Base-by-base conservation (phyloP, 148 eudicot genomes). In the Heliosperma pusillum region DNA sequence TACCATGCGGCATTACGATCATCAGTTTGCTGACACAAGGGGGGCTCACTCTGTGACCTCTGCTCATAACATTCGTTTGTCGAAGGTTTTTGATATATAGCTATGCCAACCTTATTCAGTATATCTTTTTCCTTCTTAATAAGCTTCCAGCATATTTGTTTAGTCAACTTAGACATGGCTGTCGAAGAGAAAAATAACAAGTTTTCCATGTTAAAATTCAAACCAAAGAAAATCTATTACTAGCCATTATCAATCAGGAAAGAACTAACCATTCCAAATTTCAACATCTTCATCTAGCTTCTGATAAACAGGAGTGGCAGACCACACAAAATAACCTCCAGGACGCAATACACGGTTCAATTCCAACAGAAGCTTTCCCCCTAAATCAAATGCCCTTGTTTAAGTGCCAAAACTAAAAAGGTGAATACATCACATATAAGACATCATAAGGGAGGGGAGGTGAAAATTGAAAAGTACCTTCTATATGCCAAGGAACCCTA, bases 401-500 rank as follows among this genome's bases (percentile, higher is more conserved):
- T 78, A 20, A 64, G 42, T 44, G 56, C 76, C 75, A 71, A 22
- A 20, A 63, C 71, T 10, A 74, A 15, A 26, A 52, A 20, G 21
- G 12, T 59, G 42, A 33, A 12, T 60, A 21, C n/a, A 22, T 19
- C 50, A 57, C 52, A 63, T 13, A 50, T 10, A 19, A 47, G 27
- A 62, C 40, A 58, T 19, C 7, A 29, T 50, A 17, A 19, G 27
- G 58, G 10, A 15, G 53, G 47, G 53, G 10, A 10, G n/a, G n/a
- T n/a, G n/a, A 7, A 27, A 53, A 6, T 63, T 29, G 58, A 60
- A 16, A 76, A 65, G 44, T 85, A 93, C 98, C 98, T 91, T 93
- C 98, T 66, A 88, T 81, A 76, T 93, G 97, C 97, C 98, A 93
- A 7, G 96, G 98, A 65, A 93, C 98, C 77, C 98, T 84, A 74